Conservation (phyloP, 148 eudicot genomes). For the Rhododendron simsii region DNA sequence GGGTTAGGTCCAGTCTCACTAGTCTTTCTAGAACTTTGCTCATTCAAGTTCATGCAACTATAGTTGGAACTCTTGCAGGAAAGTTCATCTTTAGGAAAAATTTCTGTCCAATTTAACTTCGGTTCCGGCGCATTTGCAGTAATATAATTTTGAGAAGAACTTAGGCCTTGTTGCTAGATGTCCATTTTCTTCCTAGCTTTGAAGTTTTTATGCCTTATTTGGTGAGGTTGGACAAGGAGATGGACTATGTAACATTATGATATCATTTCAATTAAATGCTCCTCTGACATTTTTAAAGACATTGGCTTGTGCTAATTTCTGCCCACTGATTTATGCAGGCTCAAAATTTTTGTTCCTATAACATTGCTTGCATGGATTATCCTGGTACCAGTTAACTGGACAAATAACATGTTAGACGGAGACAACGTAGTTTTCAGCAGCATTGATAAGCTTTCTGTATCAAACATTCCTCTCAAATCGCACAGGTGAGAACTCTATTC, state of each 20-base stretch:
- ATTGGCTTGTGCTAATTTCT: slow-evolving; percentile 8
- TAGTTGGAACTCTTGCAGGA: not conserved
- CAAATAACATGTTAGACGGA: slow-evolving; percentile 49
- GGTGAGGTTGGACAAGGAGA: not conserved
- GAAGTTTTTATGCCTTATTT: not conserved
- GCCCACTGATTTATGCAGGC: slow-evolving; percentile 44
- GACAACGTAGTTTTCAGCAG: slow-evolving; percentile 41
- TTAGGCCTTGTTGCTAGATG: not conserved
- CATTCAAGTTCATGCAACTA: not conserved
- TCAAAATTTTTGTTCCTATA: slow-evolving; percentile 87
- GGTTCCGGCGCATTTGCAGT: not conserved
- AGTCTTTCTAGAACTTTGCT: not conserved
- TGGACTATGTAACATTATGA: not conserved
- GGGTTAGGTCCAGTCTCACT: not conserved
- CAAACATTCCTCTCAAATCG: slow-evolving; percentile 66
- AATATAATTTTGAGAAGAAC: not conserved
- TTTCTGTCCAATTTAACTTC: not conserved
- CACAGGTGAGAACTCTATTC: slow-evolving; percentile 40
- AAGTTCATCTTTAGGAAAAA: not conserved
- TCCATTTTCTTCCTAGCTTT: not conserved
- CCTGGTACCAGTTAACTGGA: slow-evolving; percentile 77
- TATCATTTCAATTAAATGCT: not conserved
- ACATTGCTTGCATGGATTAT: slow-evolving; percentile 51
- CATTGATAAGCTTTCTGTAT: slow-evolving; percentile 86
- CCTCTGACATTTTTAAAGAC: not conserved